phyloP scores from a whole-genome alignment of 192 early-diverging fungal species.

The Linnemannia exigua region DNA sequence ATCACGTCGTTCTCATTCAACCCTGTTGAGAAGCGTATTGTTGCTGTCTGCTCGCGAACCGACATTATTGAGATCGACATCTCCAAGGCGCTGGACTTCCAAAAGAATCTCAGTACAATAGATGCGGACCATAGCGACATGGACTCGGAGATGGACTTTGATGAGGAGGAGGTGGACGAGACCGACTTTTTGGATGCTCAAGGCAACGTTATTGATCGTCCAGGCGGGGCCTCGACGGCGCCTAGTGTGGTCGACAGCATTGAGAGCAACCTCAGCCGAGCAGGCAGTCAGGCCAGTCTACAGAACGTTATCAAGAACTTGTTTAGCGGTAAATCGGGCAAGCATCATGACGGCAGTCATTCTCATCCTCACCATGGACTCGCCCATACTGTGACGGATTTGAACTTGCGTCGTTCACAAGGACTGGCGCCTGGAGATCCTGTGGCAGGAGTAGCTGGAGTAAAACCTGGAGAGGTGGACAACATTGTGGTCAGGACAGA shows the following conservation, averaged over 20 bases:
- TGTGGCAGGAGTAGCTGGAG: not conserved
- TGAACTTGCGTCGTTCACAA: conserved; percentile 40
- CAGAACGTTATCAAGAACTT: conserved; percentile 51
- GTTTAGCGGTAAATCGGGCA: conserved; percentile 24
- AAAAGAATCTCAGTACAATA: conserved; percentile 7
- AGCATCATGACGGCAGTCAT: conserved; percentile 16
- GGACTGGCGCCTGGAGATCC: not conserved
- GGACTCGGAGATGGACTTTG: conserved; percentile 52
- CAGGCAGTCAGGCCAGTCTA: conserved; percentile 35
- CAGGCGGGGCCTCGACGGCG: conserved; percentile 21
- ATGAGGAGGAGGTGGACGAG: conserved; percentile 35
- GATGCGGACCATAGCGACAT: conserved; percentile 50
- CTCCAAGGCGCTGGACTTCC: conserved; percentile 58
- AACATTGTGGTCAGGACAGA: conserved; percentile 50
- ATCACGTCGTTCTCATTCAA: conserved; percentile 67
- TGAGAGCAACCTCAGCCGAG: conserved; percentile 29
- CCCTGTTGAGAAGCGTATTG: conserved; percentile 67
- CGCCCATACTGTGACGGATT: conserved; percentile 28
- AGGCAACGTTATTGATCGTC: conserved; percentile 47
- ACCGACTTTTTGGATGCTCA: conserved; percentile 50
- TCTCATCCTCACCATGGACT: conserved; percentile 20
- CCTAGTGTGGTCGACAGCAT: conserved; percentile 43
- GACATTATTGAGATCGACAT: conserved; percentile 82
- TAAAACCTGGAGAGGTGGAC: conserved; percentile 31
- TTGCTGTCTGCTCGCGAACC: conserved; percentile 75